Base-by-base conservation (phyloP, 352 stramenopile species). In the Pythium aquatile region DNA sequence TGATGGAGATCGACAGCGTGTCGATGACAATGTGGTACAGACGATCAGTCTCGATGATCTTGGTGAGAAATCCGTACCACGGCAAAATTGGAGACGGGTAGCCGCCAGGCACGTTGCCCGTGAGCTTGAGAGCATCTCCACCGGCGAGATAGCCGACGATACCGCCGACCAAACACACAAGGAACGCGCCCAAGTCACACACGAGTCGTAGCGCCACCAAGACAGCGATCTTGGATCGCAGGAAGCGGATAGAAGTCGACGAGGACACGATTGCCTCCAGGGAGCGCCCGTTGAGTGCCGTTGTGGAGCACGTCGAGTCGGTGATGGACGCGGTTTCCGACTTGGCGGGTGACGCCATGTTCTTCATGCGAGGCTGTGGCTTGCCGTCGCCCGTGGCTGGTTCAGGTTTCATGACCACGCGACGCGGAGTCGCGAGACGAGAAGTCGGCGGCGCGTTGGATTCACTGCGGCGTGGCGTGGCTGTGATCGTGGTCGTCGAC, bases 1-100 rank as follows among this genome's bases (percentile, higher is more conserved):
- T 83, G 69, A 97, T 77, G 8, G 74, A 75, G 64, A 96, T 96
- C 30, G 76, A 80, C 4, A 96, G 61, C 32, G 86, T 82, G 40
- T 90, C 69, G 51, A 90, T 68, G 40, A 90, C 73, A 44, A 97
- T 76, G 47, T 86, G 66, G 24, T 72, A 74, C 46, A 91, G 64
- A 2, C 74, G 68, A 65, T 85, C 73, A 5, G 77, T 63, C 26
- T 84, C 69, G 51, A 88, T 85, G 6, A 81, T 29, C 8, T 71
- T 72, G 13, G 68, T 69, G 2, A 78, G 57, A 17, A 87, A 70
- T 2, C 75, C 76, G 73, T 90, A 78, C 88, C 86, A 74, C 11
- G 76, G 69, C 14, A 85, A 32, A 7, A 74, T 70, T 0, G 78
- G 78, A 20, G 69, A 73, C 26, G 85, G 85, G 32, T 93, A 79